These are phyloP conservation scores for Moniliella sp. DNA, from an alignment of 1,284 basidiomycete species.

Conservation along the genomic window DNA sequence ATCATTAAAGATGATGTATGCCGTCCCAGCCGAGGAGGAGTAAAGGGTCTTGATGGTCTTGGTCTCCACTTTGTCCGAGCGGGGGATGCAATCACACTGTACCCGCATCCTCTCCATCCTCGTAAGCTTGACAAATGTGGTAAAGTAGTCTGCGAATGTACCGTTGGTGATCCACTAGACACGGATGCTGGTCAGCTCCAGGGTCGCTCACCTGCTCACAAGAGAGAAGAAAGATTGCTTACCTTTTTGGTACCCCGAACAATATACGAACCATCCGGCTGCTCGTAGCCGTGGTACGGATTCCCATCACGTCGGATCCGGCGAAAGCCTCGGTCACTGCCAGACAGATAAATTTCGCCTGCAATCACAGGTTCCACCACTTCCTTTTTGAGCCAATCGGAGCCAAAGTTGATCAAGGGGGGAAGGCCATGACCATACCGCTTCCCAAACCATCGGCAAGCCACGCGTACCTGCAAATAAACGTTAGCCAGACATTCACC, in stretches of 20 bases:
- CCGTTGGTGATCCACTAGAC: conserved; percentile 39
- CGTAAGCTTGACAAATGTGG: conserved; percentile 35
- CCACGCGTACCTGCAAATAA: conserved; percentile 48
- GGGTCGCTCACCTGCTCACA: too few relatives aligned
- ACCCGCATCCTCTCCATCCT: too few relatives aligned
- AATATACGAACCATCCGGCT: conserved; percentile 46
- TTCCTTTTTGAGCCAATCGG: conserved; percentile 53
- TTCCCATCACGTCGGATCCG: conserved; percentile 33
- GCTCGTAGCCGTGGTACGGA: conserved; percentile 12
- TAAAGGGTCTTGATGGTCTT: conserved; percentile 48
- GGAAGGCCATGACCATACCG: conserved; percentile 35
- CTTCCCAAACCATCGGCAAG: conserved; percentile 34
- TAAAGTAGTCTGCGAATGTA: conserved; percentile 8
- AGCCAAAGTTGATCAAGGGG: conserved; percentile 57
- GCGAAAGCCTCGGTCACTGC: conserved; percentile 38
- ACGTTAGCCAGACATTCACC: too few relatives aligned
- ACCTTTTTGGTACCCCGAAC: conserved; percentile 33
- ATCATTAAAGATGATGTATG: conserved; percentile 31
- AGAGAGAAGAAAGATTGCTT: too few relatives aligned
- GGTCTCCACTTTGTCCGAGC: conserved; percentile 45
- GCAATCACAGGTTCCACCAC: conserved; percentile 58
- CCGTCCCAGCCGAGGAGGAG: conserved; percentile 30
- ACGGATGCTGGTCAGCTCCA: too few relatives aligned
- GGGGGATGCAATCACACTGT: conserved; percentile 38
- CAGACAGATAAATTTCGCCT: conserved; percentile 57